A percentile compares a stretch with the other conserved stretches of the same genome.
phyloP scores from a whole-genome alignment of 768 basidiomycete genomes.

The Termitomyces titanicus region DNA sequence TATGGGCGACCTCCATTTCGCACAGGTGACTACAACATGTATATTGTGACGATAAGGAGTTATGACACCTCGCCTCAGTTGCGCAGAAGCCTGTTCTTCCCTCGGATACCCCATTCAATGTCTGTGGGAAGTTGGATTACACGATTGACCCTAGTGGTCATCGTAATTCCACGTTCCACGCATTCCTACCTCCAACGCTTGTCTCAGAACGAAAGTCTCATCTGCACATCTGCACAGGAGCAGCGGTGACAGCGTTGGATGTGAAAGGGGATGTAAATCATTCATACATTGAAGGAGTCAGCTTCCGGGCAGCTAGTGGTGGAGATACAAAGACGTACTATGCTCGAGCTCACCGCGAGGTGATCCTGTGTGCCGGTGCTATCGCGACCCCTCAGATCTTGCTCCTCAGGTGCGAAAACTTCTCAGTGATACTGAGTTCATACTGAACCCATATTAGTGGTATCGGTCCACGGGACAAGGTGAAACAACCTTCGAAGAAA shows the following conservation, averaged over 20 bases:
- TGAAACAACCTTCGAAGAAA: constrained; percentile 24
- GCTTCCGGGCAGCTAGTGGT: not conserved
- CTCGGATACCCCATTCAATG: constrained; percentile 12
- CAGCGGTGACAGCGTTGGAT: constrained; percentile 15
- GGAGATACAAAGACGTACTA: not conserved
- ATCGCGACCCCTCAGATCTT: constrained; percentile 41
- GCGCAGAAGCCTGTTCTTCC: constrained; percentile 5
- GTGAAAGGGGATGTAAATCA: not conserved
- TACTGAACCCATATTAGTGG: constrained; percentile 24
- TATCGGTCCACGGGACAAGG: constrained; percentile 35
- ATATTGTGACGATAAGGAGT: not conserved
- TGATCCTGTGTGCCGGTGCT: constrained; percentile 34
- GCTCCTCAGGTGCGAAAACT: constrained; percentile 23
- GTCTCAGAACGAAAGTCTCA: constrained; percentile 11
- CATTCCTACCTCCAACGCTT: constrained; percentile 18
- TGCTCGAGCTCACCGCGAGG: constrained; percentile 15
- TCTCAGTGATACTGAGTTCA: not conserved
- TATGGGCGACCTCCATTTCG: not conserved
- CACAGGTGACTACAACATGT: not conserved
- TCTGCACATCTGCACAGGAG: constrained; percentile 18
- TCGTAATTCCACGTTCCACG: constrained; percentile 19
- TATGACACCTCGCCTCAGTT: not conserved
- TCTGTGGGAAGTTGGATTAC: constrained; percentile 17
- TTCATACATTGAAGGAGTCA: not conserved
- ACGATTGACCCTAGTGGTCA: constrained; percentile 15